Conservation (phyloP, 805 yeast species). For the Suhomyces sp. region DNA sequence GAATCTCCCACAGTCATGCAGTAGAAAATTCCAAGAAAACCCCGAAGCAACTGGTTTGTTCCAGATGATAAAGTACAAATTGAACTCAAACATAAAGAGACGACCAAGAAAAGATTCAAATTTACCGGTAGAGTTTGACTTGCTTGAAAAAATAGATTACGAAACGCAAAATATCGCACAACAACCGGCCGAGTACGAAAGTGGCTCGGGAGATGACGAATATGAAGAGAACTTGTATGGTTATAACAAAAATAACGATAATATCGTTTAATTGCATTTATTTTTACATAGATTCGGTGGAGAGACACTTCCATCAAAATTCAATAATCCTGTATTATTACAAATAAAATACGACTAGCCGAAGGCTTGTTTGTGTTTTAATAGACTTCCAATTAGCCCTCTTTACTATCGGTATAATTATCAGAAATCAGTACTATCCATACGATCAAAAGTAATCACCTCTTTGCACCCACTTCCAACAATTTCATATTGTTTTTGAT, state of each 20-base stretch:
- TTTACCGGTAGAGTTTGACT: conserved; percentile 41
- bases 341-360: conserved; percentile 7
- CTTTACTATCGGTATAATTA: too few species aligned
- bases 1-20: background rate
- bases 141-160: conserved; percentile 7
- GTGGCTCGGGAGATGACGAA: conserved; percentile 2
- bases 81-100: conserved; percentile 22
- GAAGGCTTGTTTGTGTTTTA: too few species aligned
- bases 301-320: background rate
- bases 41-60: conserved; percentile 1
- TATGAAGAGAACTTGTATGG: background rate
- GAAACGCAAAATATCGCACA: background rate
- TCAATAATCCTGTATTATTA: background rate
- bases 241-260: background rate
- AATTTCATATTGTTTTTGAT: conserved; percentile 25
- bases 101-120: conserved; percentile 56
- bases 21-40: background rate
- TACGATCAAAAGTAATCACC: conserved; percentile 6
- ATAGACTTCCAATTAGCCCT: too few species aligned
- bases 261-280: conserved; percentile 2
- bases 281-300: background rate
- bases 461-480: conserved; percentile 35
- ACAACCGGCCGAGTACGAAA: background rate
- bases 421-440: too few species aligned
- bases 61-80: conserved; percentile 7